phyloP scores from a whole-genome alignment of 2,329 filamentous ascomycete species.

The Pseudodiploospora longispora region DNA sequence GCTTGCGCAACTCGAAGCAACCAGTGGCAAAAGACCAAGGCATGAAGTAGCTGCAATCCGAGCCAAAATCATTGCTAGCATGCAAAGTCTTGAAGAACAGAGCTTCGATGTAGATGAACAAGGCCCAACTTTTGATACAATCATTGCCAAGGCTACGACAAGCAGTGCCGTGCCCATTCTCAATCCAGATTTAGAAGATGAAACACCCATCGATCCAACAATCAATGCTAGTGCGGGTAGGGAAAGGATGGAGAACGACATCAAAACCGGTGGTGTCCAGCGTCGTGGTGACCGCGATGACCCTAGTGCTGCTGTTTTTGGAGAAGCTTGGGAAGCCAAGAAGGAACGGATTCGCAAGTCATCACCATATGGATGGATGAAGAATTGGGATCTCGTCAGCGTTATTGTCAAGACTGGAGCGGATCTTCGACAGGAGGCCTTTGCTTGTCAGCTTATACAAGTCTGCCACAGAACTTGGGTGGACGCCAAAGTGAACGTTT shows the following conservation, averaged over 20 bases:
- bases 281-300: constrained; percentile 77
- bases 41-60: constrained; percentile 77
- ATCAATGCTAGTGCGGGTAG: constrained; percentile 66
- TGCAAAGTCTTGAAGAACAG: constrained; percentile 81
- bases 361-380: constrained; percentile 81
- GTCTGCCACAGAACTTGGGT: constrained; percentile 78
- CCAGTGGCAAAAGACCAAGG: constrained; percentile 69
- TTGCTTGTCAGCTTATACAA: constrained; percentile 76
- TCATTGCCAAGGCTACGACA: constrained; percentile 62
- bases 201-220: constrained; percentile 37
- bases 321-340: constrained; percentile 78
- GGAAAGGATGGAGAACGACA: constrained; percentile 81
- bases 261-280: constrained; percentile 77
- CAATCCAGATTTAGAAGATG: constrained; percentile 48
- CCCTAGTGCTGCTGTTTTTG: constrained; percentile 77
- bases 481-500: constrained; percentile 67
- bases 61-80: constrained; percentile 81
- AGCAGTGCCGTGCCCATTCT: constrained; percentile 33
- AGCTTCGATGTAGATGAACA: constrained; percentile 71
- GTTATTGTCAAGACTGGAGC: constrained; percentile 84
- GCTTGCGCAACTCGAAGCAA: constrained; percentile 75
- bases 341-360: constrained; percentile 76
- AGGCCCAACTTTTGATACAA: constrained; percentile 70
- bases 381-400: constrained; percentile 80
- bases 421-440: constrained; percentile 76